Evolutionary conservation across 352 stramenopile genomes (phyloP).

Genomic region (Phytophthora sp.): DNA sequence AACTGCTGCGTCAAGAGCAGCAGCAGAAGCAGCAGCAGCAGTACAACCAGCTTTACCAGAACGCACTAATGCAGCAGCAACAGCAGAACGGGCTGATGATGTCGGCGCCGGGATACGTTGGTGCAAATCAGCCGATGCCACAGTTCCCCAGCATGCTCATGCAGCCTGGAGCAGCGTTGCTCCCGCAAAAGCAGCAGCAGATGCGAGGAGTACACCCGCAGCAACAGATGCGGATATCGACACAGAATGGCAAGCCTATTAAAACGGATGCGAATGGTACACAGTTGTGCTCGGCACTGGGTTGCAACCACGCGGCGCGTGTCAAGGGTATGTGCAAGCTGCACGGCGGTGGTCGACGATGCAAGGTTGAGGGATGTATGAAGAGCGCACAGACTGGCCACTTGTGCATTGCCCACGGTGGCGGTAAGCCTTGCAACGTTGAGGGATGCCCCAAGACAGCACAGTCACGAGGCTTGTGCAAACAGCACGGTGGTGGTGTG

Average conservation of each 20-base stretch:
- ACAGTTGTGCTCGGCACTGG: slow-evolving; percentile 79
- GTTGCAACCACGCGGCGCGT: slow-evolving; percentile 78
- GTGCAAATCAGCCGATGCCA: slow-evolving; percentile 40
- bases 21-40: slow-evolving; percentile 61
- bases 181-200: slow-evolving; percentile 52
- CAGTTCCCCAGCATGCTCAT: slow-evolving; percentile 71
- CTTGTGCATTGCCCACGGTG: slow-evolving; percentile 85
- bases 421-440: slow-evolving; percentile 84
- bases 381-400: slow-evolving; percentile 87
- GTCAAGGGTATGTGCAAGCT: slow-evolving; percentile 90
- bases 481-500: slow-evolving; percentile 85
- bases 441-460: slow-evolving; percentile 87
- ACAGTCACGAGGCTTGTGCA: slow-evolving; percentile 84
- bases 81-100: slow-evolving; percentile 57
- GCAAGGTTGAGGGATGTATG: slow-evolving; percentile 90
- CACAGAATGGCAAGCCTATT: slow-evolving; percentile 63
- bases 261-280: slow-evolving; percentile 52
- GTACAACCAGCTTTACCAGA: slow-evolving; percentile 69
- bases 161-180: slow-evolving; percentile 50
- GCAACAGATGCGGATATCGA: slow-evolving; percentile 46
- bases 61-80: slow-evolving; percentile 48
- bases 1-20: slow-evolving; percentile 62
- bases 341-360: slow-evolving; percentile 77
- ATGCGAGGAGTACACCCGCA: slow-evolving; percentile 33
- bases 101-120: slow-evolving; percentile 29